Percentiles rank a stretch among this genome's conserved stretches.
Evolutionary conservation across 345 rosid species (phyloP).

Genomic region (Firmiana major): DNA sequence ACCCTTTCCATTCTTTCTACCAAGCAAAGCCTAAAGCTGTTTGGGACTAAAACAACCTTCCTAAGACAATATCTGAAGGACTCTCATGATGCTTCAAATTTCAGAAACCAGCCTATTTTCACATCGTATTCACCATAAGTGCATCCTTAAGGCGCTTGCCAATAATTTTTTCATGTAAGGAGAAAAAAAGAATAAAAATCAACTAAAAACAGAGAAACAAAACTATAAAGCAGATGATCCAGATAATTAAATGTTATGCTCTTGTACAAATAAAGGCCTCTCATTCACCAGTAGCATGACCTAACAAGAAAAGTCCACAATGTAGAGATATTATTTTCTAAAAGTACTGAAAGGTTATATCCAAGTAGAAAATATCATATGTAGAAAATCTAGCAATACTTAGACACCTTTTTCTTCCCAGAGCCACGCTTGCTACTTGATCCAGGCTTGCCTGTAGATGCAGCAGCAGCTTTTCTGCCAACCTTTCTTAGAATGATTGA

Average conservation of each 20-base stretch:
- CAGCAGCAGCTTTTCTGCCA: conserved; percentile 46
- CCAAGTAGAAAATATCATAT: not conserved
- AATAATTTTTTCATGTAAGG: not conserved
- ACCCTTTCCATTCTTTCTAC: not conserved
- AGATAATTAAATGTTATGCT: not conserved
- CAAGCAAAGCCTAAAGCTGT: not conserved
- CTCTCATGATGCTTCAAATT: not conserved
- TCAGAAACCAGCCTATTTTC: conserved; percentile 1
- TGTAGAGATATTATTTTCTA: not conserved
- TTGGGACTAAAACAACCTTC: not conserved
- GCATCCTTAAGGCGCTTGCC: not conserved
- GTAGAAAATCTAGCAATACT: conserved; percentile 2
- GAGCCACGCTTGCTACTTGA: conserved; percentile 40
- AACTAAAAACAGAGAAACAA: not conserved
- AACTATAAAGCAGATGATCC: conserved; percentile 1
- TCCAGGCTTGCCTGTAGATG: conserved; percentile 37
- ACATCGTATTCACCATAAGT: not conserved
- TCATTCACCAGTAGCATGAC: not conserved
- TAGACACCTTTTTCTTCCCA: conserved; percentile 57
- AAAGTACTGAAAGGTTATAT: not conserved
- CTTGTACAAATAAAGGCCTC: not conserved
- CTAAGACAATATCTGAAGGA: not conserved
- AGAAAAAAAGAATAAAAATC: not conserved
- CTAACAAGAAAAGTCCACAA: not conserved
- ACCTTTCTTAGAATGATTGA: conserved; percentile 33